Evolutionary conservation across 2,329 filamentous ascomycete species (phyloP).

Genomic region (Dactylellina haptotyla): DNA sequence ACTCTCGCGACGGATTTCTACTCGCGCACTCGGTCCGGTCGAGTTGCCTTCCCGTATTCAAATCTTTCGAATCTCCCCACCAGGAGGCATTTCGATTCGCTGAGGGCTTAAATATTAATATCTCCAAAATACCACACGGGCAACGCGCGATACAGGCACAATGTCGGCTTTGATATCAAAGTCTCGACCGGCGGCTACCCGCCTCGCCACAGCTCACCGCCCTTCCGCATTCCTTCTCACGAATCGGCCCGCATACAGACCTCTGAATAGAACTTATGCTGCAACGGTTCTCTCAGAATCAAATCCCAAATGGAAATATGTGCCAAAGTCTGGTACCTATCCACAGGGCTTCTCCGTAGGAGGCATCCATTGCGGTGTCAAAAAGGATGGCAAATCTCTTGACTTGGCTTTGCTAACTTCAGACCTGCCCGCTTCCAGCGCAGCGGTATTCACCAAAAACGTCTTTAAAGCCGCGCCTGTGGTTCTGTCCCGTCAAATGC

Average conservation of each 20-base stretch:
- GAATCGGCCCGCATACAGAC: background rate
- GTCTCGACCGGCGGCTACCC: slow-evolving; percentile 17
- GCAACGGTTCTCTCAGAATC: slow-evolving; percentile 66
- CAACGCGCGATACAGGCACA: slow-evolving; percentile 25
- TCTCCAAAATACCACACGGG: slow-evolving; percentile 39
- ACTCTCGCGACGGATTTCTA: background rate
- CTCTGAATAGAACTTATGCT: slow-evolving; percentile 57
- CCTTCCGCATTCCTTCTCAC: background rate
- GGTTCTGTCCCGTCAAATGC: slow-evolving; percentile 78
- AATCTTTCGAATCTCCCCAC: background rate
- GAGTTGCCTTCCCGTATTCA: background rate
- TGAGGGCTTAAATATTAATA: background rate
- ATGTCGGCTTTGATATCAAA: slow-evolving; percentile 40
- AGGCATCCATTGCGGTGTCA: slow-evolving; percentile 90
- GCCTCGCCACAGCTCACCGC: slow-evolving; percentile 2
- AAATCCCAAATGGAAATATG: slow-evolving; percentile 85
- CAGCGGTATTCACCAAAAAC: slow-evolving; percentile 97
- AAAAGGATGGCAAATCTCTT: slow-evolving; percentile 88
- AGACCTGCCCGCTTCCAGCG: slow-evolving; percentile 83
- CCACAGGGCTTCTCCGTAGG: slow-evolving; percentile 89
- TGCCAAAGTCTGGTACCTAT: slow-evolving; percentile 85
- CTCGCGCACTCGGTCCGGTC: background rate
- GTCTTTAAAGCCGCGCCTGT: slow-evolving; percentile 98
- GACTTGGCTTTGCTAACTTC: slow-evolving; percentile 91
- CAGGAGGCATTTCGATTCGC: background rate